Evolutionary conservation across 2,329 filamentous ascomycete species (phyloP).

Genomic region (Trichoderma breve): DNA sequence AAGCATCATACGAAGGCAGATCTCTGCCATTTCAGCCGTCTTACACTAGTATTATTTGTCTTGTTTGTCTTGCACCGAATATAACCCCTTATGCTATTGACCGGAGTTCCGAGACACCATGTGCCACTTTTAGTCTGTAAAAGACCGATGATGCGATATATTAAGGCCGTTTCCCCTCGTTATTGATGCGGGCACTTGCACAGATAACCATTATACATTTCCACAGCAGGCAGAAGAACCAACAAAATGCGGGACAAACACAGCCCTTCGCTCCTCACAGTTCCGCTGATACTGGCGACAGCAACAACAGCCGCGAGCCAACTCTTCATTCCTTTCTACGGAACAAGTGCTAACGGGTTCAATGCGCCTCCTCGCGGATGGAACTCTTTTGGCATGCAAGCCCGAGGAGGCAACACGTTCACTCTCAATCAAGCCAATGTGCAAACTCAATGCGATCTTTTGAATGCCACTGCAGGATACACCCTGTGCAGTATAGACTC

Average conservation of each 20-base stretch:
- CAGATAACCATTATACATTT: not conserved
- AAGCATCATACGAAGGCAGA: not conserved
- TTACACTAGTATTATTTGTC: not conserved
- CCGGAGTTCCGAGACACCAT: not conserved
- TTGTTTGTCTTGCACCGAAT: not conserved
- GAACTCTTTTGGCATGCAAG: constrained; percentile 8
- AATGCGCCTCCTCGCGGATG: not conserved
- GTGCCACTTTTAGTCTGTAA: not conserved
- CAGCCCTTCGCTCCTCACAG: not conserved
- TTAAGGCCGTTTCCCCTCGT: not conserved
- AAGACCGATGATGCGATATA: not conserved
- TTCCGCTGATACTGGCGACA: not conserved
- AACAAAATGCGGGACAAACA: not conserved
- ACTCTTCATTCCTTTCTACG: constrained; percentile 12
- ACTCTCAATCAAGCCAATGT: not conserved
- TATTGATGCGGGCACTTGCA: not conserved
- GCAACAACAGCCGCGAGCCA: not conserved
- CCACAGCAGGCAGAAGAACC: not conserved
- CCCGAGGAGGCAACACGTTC: not conserved
- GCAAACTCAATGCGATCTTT: constrained; percentile 1
- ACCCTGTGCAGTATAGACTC: constrained; percentile 9
- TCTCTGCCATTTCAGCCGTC: not conserved
- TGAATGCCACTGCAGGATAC: constrained; percentile 5
- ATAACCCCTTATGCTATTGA: constrained; percentile 3
- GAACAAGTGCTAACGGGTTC: constrained; percentile 7